A percentile compares a stretch with the other conserved stretches of the same genome.
phyloP scores from a whole-genome alignment of 1,284 basidiomycete genomes.

The Naganishia sp. region DNA sequence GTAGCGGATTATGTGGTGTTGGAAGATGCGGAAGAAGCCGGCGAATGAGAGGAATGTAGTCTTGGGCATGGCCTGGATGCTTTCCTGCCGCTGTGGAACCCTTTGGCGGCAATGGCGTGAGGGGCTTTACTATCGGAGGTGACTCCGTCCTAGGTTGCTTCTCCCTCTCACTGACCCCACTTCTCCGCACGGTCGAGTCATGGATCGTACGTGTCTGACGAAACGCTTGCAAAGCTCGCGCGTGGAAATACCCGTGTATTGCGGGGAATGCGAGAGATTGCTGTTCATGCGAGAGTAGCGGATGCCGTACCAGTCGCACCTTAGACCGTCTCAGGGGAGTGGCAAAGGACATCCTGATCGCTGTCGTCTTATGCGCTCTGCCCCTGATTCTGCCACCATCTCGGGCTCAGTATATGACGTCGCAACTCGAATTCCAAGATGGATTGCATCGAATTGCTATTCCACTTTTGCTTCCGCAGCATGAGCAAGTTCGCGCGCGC shows the following conservation, averaged over 20 bases:
- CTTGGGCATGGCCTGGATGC: slow-evolving; percentile 51
- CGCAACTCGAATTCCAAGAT: no score
- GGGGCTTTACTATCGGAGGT: background rate
- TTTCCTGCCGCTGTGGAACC: slow-evolving; percentile 25
- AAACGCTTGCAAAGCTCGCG: slow-evolving; percentile 5
- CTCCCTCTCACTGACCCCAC: background rate
- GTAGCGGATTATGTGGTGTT: slow-evolving; percentile 58
- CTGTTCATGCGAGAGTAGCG: background rate
- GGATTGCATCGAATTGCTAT: no score
- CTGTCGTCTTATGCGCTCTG: no score
- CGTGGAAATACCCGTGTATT: slow-evolving; percentile 22
- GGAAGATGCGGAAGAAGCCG: slow-evolving; percentile 59
- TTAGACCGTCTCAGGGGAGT: background rate
- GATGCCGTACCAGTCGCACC: background rate
- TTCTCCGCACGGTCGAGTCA: background rate
- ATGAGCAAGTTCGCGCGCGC: no score
- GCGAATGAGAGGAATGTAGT: slow-evolving; percentile 77
- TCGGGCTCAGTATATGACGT: no score
- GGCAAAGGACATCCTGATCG: slow-evolving; percentile 1
- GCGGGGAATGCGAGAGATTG: slow-evolving; percentile 6
- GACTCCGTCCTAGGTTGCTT: no score
- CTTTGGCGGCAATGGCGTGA: background rate
- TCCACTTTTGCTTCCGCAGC: background rate
- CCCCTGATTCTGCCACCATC: no score
- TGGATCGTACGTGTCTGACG: slow-evolving; percentile 1